These are phyloP conservation scores for Stephania japonica DNA, from an alignment of 164 flowering plant species.

Conservation along the genomic window DNA sequence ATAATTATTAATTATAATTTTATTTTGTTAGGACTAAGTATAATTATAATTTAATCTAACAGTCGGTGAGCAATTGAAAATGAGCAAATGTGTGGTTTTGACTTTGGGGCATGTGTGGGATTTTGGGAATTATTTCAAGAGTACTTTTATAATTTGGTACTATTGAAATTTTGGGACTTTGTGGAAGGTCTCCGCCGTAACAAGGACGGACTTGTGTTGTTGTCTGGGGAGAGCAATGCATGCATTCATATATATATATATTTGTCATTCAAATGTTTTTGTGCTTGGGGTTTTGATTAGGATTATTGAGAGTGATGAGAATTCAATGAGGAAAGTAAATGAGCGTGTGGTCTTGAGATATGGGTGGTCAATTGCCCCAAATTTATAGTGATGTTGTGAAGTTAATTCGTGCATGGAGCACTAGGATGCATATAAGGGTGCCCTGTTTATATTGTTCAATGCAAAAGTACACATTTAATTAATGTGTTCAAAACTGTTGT, in stretches of 20 bases:
- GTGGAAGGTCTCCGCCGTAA: conserved; percentile 19
- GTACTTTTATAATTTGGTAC: not conserved
- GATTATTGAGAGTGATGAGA: not conserved
- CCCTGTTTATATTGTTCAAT: too few relatives aligned
- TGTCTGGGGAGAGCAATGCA: not conserved
- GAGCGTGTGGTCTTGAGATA: not conserved
- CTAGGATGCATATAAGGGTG: not conserved
- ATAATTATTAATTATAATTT: too few relatives aligned
- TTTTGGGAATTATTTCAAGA: not conserved
- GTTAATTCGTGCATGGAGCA: not conserved
- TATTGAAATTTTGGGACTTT: not conserved
- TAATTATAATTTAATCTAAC: too few relatives aligned
- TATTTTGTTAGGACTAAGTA: too few relatives aligned
- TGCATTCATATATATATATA: too few relatives aligned
- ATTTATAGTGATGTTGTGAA: too few relatives aligned
- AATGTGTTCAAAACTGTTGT: too few relatives aligned
- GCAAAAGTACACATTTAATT: too few relatives aligned
- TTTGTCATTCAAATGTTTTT: not conserved
- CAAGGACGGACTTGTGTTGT: conserved; percentile 13
- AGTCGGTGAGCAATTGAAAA: too few relatives aligned
- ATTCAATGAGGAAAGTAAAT: not conserved
- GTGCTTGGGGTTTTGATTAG: not conserved
- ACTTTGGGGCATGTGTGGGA: not conserved
- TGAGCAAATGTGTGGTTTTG: not conserved
- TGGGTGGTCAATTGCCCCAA: not conserved